Base-by-base conservation (phyloP, 2,329 filamentous ascomycete genomes). In the Penicillium sp. region DNA sequence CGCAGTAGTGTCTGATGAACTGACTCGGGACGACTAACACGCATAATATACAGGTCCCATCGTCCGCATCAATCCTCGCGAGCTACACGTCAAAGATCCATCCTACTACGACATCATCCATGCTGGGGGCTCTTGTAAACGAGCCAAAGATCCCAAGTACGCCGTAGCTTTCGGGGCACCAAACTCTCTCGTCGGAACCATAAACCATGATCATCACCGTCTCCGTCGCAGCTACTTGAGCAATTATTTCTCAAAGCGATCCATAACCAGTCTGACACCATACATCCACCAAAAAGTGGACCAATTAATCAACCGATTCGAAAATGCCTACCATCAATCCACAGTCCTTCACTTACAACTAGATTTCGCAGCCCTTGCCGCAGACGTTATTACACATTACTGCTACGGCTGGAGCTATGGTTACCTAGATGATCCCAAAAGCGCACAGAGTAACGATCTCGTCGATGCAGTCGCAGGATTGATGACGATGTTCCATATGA, bases 161-260 rank as follows among this genome's bases (percentile, higher is more conserved):
- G 63, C 66, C 6, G 53, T 68, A 4, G 61, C 68, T 3, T 69
- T 64, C 17, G 68, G 64, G 13, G 66, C 67, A 0, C 65, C 67
- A 4, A 26, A 53, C 9, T 69, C 70, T 1, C 66, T 69, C 19
- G 65, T 73, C 26, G 65, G 71, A 19, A 82, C 80, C 1, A 69
- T 76, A 35, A 66, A 73, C 33, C 78, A 81, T 58, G 75, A 80
- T 30, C 70, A 76, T 26, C 81, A 83, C 65, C 76, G 79, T 3
- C 69, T 75, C 24, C 76, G 81, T 8, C 78, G 81, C 40, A 73
- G 65, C 15, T 74, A 78, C 2, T 59, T 83, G 49, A 80, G 75
- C 53, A 76, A 75, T 1, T 83, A 81, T 72, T 84, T 83, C 68
- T 81, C 80, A 12, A 76, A 74, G 37, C 73, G 74, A 3, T 76